phyloP scores from a whole-genome alignment of 2,329 filamentous ascomycete genomes.

The Trichoderma simmonsii region DNA sequence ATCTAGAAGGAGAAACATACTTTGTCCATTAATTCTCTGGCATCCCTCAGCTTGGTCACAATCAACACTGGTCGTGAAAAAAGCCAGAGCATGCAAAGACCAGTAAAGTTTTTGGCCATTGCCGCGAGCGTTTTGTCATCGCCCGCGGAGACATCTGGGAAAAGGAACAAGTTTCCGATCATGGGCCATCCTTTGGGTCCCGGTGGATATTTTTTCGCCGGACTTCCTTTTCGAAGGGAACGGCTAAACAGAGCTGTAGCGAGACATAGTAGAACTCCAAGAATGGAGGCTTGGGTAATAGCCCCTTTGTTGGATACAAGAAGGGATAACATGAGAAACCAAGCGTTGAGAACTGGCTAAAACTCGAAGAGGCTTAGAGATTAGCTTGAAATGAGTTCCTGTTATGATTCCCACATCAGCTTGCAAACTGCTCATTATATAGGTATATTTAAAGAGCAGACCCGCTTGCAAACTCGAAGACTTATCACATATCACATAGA shows the following conservation, averaged over 20 bases:
- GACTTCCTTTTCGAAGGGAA: background rate
- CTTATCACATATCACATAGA: background rate
- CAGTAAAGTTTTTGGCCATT: background rate
- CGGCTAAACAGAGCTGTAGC: background rate
- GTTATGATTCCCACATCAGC: background rate
- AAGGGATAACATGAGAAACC: background rate
- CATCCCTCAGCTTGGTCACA: background rate
- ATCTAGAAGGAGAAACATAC: background rate
- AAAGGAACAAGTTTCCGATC: slow-evolving; percentile 1
- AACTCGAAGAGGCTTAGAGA: background rate
- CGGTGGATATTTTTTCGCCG: background rate
- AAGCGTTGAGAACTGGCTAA: background rate
- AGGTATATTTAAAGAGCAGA: background rate
- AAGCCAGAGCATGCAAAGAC: slow-evolving; percentile 1
- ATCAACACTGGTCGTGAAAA: background rate
- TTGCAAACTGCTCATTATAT: background rate
- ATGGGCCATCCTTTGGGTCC: slow-evolving; percentile 12
- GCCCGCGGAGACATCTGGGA: background rate
- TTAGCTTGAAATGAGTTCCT: background rate
- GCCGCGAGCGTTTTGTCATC: background rate
- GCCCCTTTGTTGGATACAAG: background rate
- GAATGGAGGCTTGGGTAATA: background rate
- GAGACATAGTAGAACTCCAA: background rate
- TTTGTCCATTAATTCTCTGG: slow-evolving; percentile 4
- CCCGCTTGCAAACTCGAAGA: background rate